Conservation (phyloP, 495 filamentous ascomycete genomes). For the Penicillium nucicola region DNA sequence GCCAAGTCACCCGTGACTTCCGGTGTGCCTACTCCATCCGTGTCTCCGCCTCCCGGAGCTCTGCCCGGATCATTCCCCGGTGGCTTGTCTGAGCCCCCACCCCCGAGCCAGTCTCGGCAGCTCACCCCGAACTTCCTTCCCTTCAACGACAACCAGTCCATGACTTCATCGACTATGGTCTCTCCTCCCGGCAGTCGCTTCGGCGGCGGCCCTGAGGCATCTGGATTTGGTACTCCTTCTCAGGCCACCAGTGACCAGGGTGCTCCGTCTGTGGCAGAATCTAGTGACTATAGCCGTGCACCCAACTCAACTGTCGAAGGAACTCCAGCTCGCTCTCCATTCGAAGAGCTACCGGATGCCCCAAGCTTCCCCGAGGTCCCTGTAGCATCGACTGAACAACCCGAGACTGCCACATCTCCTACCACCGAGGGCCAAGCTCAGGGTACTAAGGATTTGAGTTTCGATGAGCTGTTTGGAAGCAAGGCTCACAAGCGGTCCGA, state of each 20-base stretch:
- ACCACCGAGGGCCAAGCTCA: slow-evolving; percentile 17
- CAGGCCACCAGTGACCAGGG: slow-evolving; percentile 35
- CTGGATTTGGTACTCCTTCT: slow-evolving; percentile 59
- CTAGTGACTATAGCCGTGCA: slow-evolving; percentile 25
- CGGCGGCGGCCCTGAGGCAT: slow-evolving; percentile 46
- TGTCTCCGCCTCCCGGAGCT: slow-evolving; percentile 52
- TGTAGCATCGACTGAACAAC: slow-evolving; percentile 12
- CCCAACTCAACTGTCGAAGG: slow-evolving; percentile 15
- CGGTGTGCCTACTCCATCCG: slow-evolving; percentile 55
- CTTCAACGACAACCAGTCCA: slow-evolving; percentile 61
- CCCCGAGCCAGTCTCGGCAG: slow-evolving; percentile 66
- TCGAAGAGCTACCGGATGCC: slow-evolving; percentile 38
- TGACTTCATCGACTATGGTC: slow-evolving; percentile 74
- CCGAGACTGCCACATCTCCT: slow-evolving; percentile 19
- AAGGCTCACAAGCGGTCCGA: slow-evolving; percentile 53
- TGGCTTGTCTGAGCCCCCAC: slow-evolving; percentile 46
- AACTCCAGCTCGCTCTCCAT: slow-evolving; percentile 32
- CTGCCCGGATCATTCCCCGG: slow-evolving; percentile 37
- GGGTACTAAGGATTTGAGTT: slow-evolving; percentile 34
- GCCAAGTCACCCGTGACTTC: slow-evolving; percentile 41
- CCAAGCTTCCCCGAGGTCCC: slow-evolving; percentile 29
- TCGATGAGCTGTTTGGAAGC: slow-evolving; percentile 54
- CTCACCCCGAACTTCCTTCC: slow-evolving; percentile 69
- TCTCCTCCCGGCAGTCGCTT: slow-evolving; percentile 75
- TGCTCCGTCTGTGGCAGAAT: slow-evolving; percentile 13